phyloP scores from a whole-genome alignment of 192 early-diverging fungal genomes.

The Coemansia reversa region DNA sequence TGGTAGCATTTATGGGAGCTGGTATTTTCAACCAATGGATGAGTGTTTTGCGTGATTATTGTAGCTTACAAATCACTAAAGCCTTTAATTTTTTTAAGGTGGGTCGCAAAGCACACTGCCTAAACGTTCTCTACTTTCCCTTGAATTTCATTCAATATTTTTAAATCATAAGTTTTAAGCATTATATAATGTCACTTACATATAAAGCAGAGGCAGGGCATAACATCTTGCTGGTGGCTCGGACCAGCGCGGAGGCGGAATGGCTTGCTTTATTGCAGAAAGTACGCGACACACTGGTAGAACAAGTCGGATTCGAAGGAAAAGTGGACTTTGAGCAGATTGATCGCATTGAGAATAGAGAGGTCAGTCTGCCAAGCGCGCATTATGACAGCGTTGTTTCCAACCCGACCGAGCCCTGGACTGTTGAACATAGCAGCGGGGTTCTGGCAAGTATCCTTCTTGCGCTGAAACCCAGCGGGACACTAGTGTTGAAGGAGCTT shows the following conservation, averaged over 20 bases:
- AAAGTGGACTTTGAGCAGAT: slow-evolving; percentile 82
- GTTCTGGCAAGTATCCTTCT: slow-evolving; percentile 62
- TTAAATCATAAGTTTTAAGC: neutral
- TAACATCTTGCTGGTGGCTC: slow-evolving; percentile 37
- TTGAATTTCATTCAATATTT: slow-evolving; percentile 1
- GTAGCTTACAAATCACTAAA: neutral
- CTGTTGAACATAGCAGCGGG: slow-evolving; percentile 63
- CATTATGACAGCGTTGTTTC: slow-evolving; percentile 65
- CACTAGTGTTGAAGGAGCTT: slow-evolving; percentile 68
- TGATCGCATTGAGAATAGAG: slow-evolving; percentile 65
- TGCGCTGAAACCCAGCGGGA: slow-evolving; percentile 68
- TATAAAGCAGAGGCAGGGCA: slow-evolving; percentile 30
- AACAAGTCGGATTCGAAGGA: slow-evolving; percentile 58
- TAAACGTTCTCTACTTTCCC: neutral
- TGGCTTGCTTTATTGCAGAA: slow-evolving; percentile 40
- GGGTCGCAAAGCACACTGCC: too few relatives aligned
- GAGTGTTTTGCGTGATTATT: neutral
- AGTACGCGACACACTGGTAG: slow-evolving; percentile 51
- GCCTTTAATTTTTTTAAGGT: too few relatives aligned
- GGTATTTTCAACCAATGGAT: too few relatives aligned
- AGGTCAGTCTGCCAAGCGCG: slow-evolving; percentile 58
- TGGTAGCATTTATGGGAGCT: too few relatives aligned
- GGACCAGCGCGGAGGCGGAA: slow-evolving; percentile 27
- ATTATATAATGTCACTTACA: neutral
- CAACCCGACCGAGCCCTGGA: slow-evolving; percentile 55